Percentiles rank a stretch among this genome's conserved stretches.
These are phyloP conservation scores for Salvia sclarea DNA, from an alignment of 305 asterid species.

Conservation along the genomic window DNA sequence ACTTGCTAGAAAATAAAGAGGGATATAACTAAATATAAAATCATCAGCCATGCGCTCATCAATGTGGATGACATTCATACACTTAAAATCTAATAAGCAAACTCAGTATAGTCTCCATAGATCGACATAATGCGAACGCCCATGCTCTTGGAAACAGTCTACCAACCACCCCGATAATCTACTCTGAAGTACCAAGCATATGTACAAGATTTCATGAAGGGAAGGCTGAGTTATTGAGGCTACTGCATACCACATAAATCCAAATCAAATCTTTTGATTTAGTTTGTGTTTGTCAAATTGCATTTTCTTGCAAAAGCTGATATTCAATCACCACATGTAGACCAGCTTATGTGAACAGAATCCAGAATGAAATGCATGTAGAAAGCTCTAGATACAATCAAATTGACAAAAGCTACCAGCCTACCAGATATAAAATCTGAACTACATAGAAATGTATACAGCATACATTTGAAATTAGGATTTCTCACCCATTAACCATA, in stretches of 20 bases:
- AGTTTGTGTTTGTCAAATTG: not conserved
- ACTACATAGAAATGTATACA: not conserved
- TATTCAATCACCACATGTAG: not conserved
- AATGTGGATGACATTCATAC: too few relatives aligned
- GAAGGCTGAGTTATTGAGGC: not conserved
- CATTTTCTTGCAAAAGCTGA: not conserved
- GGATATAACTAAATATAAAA: not conserved
- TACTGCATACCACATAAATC: not conserved
- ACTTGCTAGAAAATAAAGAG: not conserved
- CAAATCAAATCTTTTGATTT: not conserved
- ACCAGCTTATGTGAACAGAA: not conserved
- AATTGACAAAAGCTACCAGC: not conserved
- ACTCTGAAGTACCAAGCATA: not conserved
- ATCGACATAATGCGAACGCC: not conserved
- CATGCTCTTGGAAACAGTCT: too few relatives aligned
- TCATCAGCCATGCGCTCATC: conserved; percentile 8
- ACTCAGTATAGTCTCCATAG: not conserved
- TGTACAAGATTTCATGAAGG: not conserved
- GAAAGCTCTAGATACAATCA: not conserved
- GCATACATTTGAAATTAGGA: too few relatives aligned
- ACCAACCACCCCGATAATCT: too few relatives aligned
- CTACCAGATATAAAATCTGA: not conserved
- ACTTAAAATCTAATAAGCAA: too few relatives aligned
- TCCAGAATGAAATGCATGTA: not conserved
- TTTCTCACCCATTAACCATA: conserved; percentile 71